Conservation (phyloP, 2,329 filamentous ascomycete genomes). For the Ophiostoma australiae region DNA sequence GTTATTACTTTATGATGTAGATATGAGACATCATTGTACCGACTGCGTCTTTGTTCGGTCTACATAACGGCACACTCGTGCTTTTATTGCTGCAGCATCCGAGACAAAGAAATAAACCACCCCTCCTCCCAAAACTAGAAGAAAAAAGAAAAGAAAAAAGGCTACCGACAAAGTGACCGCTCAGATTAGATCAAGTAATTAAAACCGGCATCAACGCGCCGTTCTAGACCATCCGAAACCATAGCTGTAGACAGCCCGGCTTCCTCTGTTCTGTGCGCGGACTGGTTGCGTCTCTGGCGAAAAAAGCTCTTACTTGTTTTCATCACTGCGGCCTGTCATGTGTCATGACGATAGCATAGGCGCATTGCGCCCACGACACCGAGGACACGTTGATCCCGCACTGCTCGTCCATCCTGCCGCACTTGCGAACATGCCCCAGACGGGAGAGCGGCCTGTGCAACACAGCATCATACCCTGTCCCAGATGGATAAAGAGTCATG, state of each 20-base stretch:
- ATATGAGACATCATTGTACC: neutral
- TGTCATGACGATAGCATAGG: neutral
- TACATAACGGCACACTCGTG: no score
- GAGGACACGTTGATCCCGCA: neutral
- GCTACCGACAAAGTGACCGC: slow-evolving; percentile 29
- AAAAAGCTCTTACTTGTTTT: slow-evolving; percentile 39
- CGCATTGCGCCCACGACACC: no score
- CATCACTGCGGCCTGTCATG: slow-evolving; percentile 27
- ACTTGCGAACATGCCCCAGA: neutral
- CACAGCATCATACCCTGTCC: neutral
- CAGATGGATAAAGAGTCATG: neutral
- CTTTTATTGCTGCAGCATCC: no score
- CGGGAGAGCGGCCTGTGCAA: neutral
- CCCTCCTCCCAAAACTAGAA: neutral
- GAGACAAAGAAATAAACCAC: neutral
- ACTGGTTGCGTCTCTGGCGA: slow-evolving; percentile 37
- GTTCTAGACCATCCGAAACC: slow-evolving; percentile 43
- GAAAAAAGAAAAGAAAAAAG: slow-evolving; percentile 31
- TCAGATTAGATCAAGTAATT: slow-evolving; percentile 64
- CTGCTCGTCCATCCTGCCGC: neutral
- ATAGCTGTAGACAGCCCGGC: slow-evolving; percentile 45
- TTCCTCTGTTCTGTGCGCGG: slow-evolving; percentile 38
- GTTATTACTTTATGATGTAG: neutral
- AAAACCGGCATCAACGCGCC: slow-evolving; percentile 42
- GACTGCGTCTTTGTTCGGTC: neutral